phyloP scores from a whole-genome alignment of 768 basidiomycete genomes.

The Phlegmacium glaucopus region DNA sequence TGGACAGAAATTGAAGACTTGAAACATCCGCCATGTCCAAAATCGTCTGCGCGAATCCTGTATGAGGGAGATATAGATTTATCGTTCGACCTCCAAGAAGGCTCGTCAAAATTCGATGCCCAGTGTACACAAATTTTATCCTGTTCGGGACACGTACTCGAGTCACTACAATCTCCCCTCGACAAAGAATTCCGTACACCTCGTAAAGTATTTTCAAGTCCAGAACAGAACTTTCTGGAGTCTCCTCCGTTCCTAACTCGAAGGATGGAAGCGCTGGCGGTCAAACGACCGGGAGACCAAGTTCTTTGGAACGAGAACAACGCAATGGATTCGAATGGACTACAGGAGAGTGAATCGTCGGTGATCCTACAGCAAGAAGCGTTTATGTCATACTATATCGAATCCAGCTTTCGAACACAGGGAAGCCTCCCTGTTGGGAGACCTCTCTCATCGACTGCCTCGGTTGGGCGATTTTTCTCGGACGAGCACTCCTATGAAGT shows the following conservation, averaged over 20 bases:
- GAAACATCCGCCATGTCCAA: slow-evolving; percentile 26
- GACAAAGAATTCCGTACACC: too few species aligned
- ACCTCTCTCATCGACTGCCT: neutral
- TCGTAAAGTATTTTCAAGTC: too few species aligned
- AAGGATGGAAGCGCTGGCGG: neutral
- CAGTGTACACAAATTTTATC: too few species aligned
- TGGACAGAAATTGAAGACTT: slow-evolving; percentile 31
- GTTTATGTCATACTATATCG: neutral
- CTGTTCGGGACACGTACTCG: too few species aligned
- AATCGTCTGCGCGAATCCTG: too few species aligned
- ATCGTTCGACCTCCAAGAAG: too few species aligned
- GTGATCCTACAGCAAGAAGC: neutral
- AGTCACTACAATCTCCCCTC: too few species aligned
- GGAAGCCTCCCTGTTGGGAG: neutral
- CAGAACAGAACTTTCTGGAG: too few species aligned
- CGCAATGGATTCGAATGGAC: neutral
- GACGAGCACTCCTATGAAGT: neutral
- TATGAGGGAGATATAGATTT: too few species aligned
- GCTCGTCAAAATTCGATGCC: too few species aligned
- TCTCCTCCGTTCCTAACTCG: too few species aligned
- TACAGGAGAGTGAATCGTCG: neutral
- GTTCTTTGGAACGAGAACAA: neutral
- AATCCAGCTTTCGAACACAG: neutral
- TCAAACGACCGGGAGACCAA: neutral
- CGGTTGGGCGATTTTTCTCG: neutral